Evolutionary conservation across 768 basidiomycete genomes (phyloP), one percentile per base, ranked within the genome.

Genomic region (Russula abietina): DNA sequence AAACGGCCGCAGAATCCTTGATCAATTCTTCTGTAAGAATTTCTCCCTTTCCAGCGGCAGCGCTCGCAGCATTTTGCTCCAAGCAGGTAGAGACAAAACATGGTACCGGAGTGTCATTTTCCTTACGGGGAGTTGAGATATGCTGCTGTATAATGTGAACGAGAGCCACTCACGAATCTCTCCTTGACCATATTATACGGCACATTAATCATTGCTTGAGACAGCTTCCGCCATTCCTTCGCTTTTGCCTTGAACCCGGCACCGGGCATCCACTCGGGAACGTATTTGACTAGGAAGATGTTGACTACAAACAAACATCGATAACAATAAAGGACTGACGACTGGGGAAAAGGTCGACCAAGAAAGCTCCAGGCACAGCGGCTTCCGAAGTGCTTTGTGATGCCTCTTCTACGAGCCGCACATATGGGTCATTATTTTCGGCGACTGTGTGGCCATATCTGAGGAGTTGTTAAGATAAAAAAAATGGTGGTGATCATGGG

Each of bases 251-350:
- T 67, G 39, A 67, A 67, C 19, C 61, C 62, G 1, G 67, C 71
- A 39, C 69, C 71, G 2, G 71, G 71, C 58, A 72, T 62, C 71
- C 71, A 72, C 46, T 55, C 58, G 3, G 71, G 71, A 14, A 70
- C 55, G 43, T 70, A 55, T 49, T 69, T 72, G 5, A 72, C 70
- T 61, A 22, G 12, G 36, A 43, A 17, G 54, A 26, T 1, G 16
- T 61, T n/a, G 48, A 30, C 17, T 9, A 11, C 22, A 14, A 24
- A 6, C 17, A 10, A 10, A 8, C n/a, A 32, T 14, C 14, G 36
- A 57, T 16, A 33, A 43, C 16, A 39, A 14, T 22, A 32, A 57
- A 39, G n/a, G 45, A 24, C 53, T 64, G 38, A 70, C 70, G 64
- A 22, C 56, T 65, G 7, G 70, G 70, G 39, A 70, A 56, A 46